Base-by-base conservation (phyloP, 2,329 filamentous ascomycete species). In the Apiospora malaysiana region DNA sequence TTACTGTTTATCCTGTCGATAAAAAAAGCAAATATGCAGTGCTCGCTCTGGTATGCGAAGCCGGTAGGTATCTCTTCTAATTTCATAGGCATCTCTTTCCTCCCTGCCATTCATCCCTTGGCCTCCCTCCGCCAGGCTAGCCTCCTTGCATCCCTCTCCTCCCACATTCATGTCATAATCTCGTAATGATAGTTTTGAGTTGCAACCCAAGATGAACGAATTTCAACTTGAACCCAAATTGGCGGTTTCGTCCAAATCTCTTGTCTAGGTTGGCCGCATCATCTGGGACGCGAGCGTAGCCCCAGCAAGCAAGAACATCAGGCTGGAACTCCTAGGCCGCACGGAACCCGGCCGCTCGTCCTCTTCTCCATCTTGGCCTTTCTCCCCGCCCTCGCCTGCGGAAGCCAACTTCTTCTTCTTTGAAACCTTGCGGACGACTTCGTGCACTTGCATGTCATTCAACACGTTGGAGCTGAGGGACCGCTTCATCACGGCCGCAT, bases 261-360 rank as follows among this genome's bases (percentile, higher is more conserved):
- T 27, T 12, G 18, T 37, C 32, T 40, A 63, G 5, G 16, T 12
- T 23, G 59, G 59, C 46, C 43, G 37, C 25, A 70, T 65, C 32
- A 70, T 68, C 66, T 68, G 69, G 43, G 71, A 72, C 27, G 71
- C 71, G 1, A 72, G 47, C 14, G 68, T 70, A 21, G 45, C 71
- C 0, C 65, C 68, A 23, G 68, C 68, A 43, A 72, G 56, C 37
- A 70, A 43, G 49, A 72, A 72, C 49, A 68, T 68, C 40, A 63
- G n/a, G 45, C 68, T 67, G 16, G 65, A 37, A 67, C 65, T 67
- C 65, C 65, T 67, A 27, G 63, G 47, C n/a, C 63, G 69, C 32
- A 43, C n/a, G 45, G 42, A 25, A 42, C 68, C 68, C 2, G 23
- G 23, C 65, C 65, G 27, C 37, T 70, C 46, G 4, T 32, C 12